Evolutionary conservation across 768 basidiomycete species (phyloP), one percentile per base, ranked within the genome.

Genomic region (Pisolithus orientalis): DNA sequence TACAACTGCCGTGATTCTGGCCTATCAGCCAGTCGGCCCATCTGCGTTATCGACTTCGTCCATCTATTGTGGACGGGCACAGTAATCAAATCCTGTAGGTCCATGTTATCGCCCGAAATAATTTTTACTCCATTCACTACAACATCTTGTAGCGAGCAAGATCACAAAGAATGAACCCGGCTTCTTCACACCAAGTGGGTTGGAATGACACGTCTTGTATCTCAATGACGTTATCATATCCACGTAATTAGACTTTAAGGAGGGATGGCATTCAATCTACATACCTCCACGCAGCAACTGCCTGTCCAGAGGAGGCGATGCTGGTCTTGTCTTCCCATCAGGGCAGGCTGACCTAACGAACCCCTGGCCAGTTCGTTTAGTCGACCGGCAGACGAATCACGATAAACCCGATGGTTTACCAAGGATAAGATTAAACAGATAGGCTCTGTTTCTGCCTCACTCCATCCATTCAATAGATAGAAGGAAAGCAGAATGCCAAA

Each of bases 211-310:
- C 34, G 34, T 37, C 43, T 32, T 37, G 37, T 62, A 66, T 67
- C 65, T 24, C 59, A 55, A 56, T 65, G 67, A 69, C 66, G 67
- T 67, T 57, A 68, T 54, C 37, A 49, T 55, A 45, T 39, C 49
- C 57, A 68, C 67, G 67, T 68, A 68, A 68, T 68, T 68, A 68
- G 68, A 61, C 66, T 68, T 68, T 68, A 70, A 61, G 59, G 66
- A 70, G 68, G 31, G 48, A 47, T 47, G n/a, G 40, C n/a, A 21
- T 42, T 17, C 32, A 32, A 21, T 42, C 9, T 17, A 32, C 13
- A 7, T 24, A n/a, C 46, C 17, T n/a, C 24, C 46, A 47, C 46
- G 46, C 46, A 47, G 46, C 46, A 47, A 24, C 46, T 17, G 46
- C 46, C 32, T 27, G 44, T 44, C n/a, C 31, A 17, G 10, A 47